phyloP scores from a whole-genome alignment of 2,329 filamentous ascomycete genomes.

The Phialocephala subalpina region DNA sequence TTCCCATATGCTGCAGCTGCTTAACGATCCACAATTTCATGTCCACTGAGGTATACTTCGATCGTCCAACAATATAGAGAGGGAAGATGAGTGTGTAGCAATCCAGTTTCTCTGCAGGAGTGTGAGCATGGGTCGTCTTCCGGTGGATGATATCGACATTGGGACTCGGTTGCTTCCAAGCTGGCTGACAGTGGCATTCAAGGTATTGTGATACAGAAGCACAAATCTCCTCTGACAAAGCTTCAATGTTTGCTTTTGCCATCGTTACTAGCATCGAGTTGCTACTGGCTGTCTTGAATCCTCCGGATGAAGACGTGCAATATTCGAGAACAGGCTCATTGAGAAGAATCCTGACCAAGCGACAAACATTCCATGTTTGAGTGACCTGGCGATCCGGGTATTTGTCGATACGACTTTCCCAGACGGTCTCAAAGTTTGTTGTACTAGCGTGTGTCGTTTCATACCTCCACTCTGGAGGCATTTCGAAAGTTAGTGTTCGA shows the following conservation, averaged over 20 bases:
- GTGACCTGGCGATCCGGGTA: slow-evolving; percentile 23
- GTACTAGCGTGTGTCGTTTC: not conserved
- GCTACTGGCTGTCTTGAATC: not conserved
- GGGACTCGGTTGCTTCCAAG: not conserved
- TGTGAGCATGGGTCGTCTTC: not conserved
- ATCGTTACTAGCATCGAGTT: not conserved
- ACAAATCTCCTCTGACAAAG: slow-evolving; percentile 19
- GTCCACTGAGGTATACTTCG: not conserved
- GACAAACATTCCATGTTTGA: slow-evolving; percentile 25
- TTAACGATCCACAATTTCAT: slow-evolving; percentile 22
- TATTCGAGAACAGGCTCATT: slow-evolving; percentile 21
- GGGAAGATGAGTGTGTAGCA: slow-evolving; percentile 27
- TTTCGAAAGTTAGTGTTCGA: not conserved
- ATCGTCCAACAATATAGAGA: slow-evolving; percentile 23
- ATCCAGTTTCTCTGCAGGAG: slow-evolving; percentile 13
- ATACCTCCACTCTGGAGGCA: not conserved
- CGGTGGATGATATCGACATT: not conserved
- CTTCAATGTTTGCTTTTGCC: slow-evolving; percentile 11
- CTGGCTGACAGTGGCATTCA: slow-evolving; percentile 10
- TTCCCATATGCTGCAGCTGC: slow-evolving; percentile 22
- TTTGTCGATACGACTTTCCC: slow-evolving; percentile 13
- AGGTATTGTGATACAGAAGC: slow-evolving; percentile 29
- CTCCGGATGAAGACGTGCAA: not conserved
- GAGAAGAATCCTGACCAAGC: slow-evolving; percentile 20
- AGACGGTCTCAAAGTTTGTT: slow-evolving; percentile 16